Conservation (phyloP, 768 basidiomycete species). For the Thelephora ganbajun region DNA sequence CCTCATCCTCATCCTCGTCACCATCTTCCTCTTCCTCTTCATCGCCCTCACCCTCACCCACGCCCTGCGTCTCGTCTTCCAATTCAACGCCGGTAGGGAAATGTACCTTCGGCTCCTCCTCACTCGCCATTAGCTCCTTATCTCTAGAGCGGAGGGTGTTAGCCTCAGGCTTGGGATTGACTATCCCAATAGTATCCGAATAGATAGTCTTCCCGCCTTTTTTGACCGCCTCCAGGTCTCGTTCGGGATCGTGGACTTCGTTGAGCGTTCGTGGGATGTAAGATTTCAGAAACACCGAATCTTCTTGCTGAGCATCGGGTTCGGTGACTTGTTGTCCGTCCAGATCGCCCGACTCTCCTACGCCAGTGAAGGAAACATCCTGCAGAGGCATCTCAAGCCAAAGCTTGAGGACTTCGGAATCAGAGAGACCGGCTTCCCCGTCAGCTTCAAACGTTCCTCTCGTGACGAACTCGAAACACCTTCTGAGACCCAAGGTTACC, state of each 20-base stretch:
- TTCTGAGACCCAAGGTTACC: slow-evolving; percentile 59
- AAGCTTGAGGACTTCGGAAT: slow-evolving; percentile 21
- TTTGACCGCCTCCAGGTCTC: slow-evolving; percentile 67
- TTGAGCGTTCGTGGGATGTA: slow-evolving; percentile 90
- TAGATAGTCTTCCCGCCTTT: slow-evolving; percentile 68
- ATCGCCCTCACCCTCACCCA: slow-evolving; percentile 11
- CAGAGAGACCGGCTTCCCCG: slow-evolving; percentile 12
- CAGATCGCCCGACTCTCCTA: slow-evolving; percentile 6
- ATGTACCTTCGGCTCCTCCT: slow-evolving; percentile 1
- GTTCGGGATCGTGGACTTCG: slow-evolving; percentile 90
- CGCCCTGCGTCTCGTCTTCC: slow-evolving; percentile 9
- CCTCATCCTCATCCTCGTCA: slow-evolving; percentile 19
- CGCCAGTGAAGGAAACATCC: neutral
- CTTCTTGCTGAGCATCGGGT: slow-evolving; percentile 45
- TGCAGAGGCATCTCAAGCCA: slow-evolving; percentile 32
- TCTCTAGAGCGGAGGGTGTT: neutral
- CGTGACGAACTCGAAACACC: slow-evolving; percentile 84
- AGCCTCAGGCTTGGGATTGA: slow-evolving; percentile 23
- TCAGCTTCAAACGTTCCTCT: slow-evolving; percentile 30
- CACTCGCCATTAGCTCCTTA: slow-evolving; percentile 11
- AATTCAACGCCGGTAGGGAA: slow-evolving; percentile 12
- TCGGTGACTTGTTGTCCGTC: slow-evolving; percentile 7
- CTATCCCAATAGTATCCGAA: slow-evolving; percentile 71
- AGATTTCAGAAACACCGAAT: slow-evolving; percentile 77
- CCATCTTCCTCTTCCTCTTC: slow-evolving; percentile 8